Percentiles rank a stretch among this genome's conserved stretches.
Evolutionary conservation across 2,329 filamentous ascomycete genomes (phyloP).

Genomic region (Colletotrichum graminicola): DNA sequence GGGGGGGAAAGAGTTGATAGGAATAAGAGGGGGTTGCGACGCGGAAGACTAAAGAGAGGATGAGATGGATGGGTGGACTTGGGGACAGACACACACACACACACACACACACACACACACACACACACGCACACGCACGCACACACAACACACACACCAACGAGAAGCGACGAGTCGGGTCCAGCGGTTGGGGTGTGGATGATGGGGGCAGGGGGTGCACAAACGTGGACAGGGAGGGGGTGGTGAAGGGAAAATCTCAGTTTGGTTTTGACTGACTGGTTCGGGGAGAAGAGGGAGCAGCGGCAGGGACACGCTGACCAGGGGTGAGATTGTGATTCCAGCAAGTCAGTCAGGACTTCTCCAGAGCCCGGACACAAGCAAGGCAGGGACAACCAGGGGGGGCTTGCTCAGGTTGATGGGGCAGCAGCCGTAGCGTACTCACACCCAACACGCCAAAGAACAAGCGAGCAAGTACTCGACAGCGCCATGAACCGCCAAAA

Average conservation of each 20-base stretch:
- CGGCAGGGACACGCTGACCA: conserved; percentile 18
- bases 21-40: conserved; percentile 46
- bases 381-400: conserved; percentile 22
- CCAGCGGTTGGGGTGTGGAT: conserved; percentile 33
- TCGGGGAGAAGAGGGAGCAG: conserved; percentile 25
- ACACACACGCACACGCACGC: conserved; percentile 5
- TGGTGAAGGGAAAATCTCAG: conserved; percentile 26
- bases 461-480: conserved; percentile 5
- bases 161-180: conserved; percentile 41
- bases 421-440: conserved; percentile 30
- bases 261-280: conserved; percentile 34
- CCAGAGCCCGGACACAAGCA: conserved; percentile 16
- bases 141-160: conserved; percentile 22
- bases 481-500: conserved; percentile 14
- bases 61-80: conserved; percentile 41
- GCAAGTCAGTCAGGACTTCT: conserved; percentile 16
- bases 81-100: conserved; percentile 28
- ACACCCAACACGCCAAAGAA: conserved; percentile 7
- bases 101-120: conserved; percentile 11
- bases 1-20: conserved; percentile 50
- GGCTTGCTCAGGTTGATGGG: conserved; percentile 36
- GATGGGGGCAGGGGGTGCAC: conserved; percentile 19
- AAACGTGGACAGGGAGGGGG: conserved; percentile 27
- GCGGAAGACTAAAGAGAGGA: conserved; percentile 42
- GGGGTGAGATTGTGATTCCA: conserved; percentile 29